phyloP scores from a whole-genome alignment of 371 early-diverging fungal species.

The Mucor racemosus region DNA sequence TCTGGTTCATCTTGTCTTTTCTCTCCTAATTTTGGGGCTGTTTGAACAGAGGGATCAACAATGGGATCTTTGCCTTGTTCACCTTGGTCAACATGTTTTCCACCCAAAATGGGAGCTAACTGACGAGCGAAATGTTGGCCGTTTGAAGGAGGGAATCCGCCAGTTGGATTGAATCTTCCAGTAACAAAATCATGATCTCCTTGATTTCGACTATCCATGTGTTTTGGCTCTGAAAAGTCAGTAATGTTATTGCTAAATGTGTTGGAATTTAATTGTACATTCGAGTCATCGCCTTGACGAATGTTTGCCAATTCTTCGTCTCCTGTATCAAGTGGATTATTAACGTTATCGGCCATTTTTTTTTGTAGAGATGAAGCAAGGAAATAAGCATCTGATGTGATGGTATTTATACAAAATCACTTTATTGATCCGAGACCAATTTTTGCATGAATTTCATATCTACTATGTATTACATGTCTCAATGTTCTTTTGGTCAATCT shows the following conservation, averaged over 20 bases:
- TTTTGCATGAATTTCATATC: constrained; percentile 6
- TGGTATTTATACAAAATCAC: too few species aligned
- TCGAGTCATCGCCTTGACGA: constrained; percentile 20
- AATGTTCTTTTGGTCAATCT: neutral
- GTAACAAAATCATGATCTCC: constrained; percentile 13
- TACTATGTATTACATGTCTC: neutral
- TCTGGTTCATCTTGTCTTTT: constrained; percentile 22
- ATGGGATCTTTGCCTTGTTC: neutral
- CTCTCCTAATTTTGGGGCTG: constrained; percentile 11
- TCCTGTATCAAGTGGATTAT: constrained; percentile 6
- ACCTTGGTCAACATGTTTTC: constrained; percentile 19
- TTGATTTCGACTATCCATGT: constrained; percentile 14
- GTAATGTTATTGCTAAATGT: neutral
- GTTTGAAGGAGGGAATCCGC: constrained; percentile 1
- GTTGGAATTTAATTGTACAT: neutral
- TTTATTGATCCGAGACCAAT: neutral
- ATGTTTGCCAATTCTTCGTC: constrained; percentile 6
- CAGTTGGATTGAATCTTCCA: constrained; percentile 16
- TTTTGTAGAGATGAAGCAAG: neutral
- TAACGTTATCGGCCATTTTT: too few species aligned
- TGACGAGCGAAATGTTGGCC: constrained; percentile 25
- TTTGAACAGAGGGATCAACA: neutral
- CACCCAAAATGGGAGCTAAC: constrained; percentile 22
- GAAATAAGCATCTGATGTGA: too few species aligned
- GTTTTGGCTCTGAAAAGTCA: constrained; percentile 2